A percentile compares a stretch with the other conserved stretches of the same genome.
Conservation (phyloP, 2,329 filamentous ascomycete species). For the Pezicula neosporulosa region DNA sequence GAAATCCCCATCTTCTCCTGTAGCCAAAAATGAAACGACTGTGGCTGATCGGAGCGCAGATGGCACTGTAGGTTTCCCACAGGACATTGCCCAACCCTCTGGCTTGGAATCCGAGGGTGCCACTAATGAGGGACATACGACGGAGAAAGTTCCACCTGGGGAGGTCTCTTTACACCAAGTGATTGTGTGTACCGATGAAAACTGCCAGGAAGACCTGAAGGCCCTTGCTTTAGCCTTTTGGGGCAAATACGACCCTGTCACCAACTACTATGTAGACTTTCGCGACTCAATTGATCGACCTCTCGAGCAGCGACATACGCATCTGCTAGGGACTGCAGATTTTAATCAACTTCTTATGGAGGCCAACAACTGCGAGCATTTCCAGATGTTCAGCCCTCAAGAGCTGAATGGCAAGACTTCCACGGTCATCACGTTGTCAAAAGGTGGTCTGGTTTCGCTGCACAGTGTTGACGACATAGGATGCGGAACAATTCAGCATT, state of each 20-base stretch:
- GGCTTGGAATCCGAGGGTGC: too few species aligned
- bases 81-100: too few species aligned
- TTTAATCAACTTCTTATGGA: neutral
- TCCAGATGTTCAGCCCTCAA: neutral
- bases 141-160: too few species aligned
- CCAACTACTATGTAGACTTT: neutral
- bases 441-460: neutral
- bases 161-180: neutral
- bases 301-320: neutral
- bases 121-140: too few species aligned
- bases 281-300: neutral
- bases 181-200: neutral
- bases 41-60: too few species aligned
- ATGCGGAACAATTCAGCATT: neutral
- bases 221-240: neutral
- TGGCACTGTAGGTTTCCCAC: too few species aligned
- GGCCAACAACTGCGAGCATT: neutral
- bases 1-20: neutral
- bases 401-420: neutral
- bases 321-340: neutral
- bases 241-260: neutral
- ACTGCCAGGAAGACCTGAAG: neutral
- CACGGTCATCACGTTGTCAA: neutral
- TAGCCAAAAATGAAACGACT: too few species aligned
- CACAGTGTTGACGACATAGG: neutral